A percentile compares a stretch with the other conserved stretches of the same genome.
These are phyloP conservation scores for Aspergillus heteromorphus DNA, from an alignment of 495 filamentous ascomycete genomes.

Conservation along the genomic window DNA sequence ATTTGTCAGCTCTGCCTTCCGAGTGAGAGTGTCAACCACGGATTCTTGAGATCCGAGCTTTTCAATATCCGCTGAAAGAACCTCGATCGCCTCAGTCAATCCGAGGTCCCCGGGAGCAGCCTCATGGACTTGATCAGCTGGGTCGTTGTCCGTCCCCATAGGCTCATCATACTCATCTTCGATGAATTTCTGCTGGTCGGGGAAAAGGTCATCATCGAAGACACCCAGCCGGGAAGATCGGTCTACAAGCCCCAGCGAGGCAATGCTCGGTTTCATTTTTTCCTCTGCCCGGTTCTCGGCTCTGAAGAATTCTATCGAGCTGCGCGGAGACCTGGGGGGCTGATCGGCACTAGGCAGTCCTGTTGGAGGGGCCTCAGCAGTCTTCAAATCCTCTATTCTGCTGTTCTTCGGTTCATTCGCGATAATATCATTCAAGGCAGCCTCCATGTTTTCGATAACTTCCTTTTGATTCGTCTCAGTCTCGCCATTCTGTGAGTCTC, in stretches of 20 bases:
- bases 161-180: conserved; percentile 80
- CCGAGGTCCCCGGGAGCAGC: conserved; percentile 94
- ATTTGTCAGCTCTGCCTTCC: conserved; percentile 95
- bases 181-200: conserved; percentile 79
- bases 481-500: conserved; percentile 46
- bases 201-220: conserved; percentile 92
- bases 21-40: conserved; percentile 83
- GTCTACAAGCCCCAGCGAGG: conserved; percentile 84
- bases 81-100: conserved; percentile 84
- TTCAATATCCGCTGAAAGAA: conserved; percentile 81
- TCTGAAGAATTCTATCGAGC: conserved; percentile 51
- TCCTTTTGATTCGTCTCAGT: conserved; percentile 39
- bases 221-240: conserved; percentile 76
- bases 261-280: conserved; percentile 72
- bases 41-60: conserved; percentile 82
- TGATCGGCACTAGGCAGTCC: conserved; percentile 39
- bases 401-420: conserved; percentile 65
- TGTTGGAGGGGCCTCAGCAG: conserved; percentile 45
- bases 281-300: conserved; percentile 39
- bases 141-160: conserved; percentile 51
- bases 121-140: conserved; percentile 83
- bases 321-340: conserved; percentile 45
- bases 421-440: conserved; percentile 91
- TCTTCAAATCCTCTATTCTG: conserved; percentile 57
- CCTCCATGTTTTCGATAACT: conserved; percentile 89